phyloP scores from a whole-genome alignment of 345 rosid species.

The Alliaria petiolata region DNA sequence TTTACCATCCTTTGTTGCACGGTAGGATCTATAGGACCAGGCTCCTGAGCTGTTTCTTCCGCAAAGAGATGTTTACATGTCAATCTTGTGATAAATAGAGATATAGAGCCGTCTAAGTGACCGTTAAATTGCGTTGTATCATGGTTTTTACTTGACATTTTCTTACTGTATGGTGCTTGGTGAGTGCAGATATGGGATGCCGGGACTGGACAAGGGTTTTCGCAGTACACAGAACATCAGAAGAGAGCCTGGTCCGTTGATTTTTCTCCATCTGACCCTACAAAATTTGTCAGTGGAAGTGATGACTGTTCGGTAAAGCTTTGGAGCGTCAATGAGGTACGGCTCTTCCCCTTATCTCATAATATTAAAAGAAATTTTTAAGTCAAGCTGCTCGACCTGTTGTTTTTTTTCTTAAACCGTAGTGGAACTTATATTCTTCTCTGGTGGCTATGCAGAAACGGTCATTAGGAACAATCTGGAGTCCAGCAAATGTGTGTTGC shows the following conservation, averaged over 20 bases:
- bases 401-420: neutral
- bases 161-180: conserved; percentile 32
- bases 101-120: neutral
- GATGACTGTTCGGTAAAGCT: conserved; percentile 88
- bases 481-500: conserved; percentile 80
- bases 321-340: conserved; percentile 81
- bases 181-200: conserved; percentile 83
- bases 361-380: neutral
- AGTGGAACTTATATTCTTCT: conserved; percentile 11
- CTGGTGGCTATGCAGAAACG: conserved; percentile 52
- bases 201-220: conserved; percentile 66
- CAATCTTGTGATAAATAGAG: neutral
- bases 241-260: conserved; percentile 96
- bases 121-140: neutral
- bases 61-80: neutral
- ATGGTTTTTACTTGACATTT: conserved; percentile 14
- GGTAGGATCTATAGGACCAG: neutral
- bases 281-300: conserved; percentile 85
- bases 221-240: conserved; percentile 66
- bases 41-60: neutral
- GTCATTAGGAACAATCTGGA: conserved; percentile 60
- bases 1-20: neutral
- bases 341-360: conserved; percentile 14
- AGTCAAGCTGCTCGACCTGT: neutral
- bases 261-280: conserved; percentile 76